Base-by-base conservation (phyloP, 345 rosid species). In the thale cress (Arabidopsis thaliana) region DNA sequence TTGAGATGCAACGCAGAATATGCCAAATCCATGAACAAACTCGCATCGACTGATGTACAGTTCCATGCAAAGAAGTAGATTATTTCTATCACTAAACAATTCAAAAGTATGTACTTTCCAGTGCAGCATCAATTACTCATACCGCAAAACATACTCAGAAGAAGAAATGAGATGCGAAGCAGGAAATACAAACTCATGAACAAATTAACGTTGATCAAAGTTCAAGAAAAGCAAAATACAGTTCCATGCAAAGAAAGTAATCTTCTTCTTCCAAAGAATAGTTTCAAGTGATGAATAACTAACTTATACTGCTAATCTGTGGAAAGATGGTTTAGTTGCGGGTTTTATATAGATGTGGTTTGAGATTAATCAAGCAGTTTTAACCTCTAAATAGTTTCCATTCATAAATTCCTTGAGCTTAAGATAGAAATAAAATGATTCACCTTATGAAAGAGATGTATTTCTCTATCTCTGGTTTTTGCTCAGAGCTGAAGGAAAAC, bases 391-490 rank as follows among this genome's bases (percentile, higher is more conserved):
- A 25, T 20, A 33, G 22, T 20, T 32, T 56, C 44, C 0, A 57
- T 34, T 37, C 1, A 28, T 14, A 22, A 74, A 2, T 14, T 55
- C 44, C 25, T 20, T 51, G 22, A n/a, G 16, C 49, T 58, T n/a
- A 13, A 42, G 25, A 75, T 44, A 75, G 52, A 48, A 48, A 48
- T 48, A 48, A 48, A 48, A 48, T 48, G 52, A 53, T 66, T 76
- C 51, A 93, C 96, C 85, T 78, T 64, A 55, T 33, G 49, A 57
- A 75, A 69, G 86, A 79, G 72, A 89, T 82, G 80, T 90, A 90
- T 60, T 82, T 83, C 66, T 89, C 90, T 5, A 88, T 41, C 38
- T 80, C 90, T 58, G 72, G 80, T 56, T 82, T 84, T 77, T 89
- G 88, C 79, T 83, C 91, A 50, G 81, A 61, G 63, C 76, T 79